These are phyloP conservation scores for Phytopythium kandeliae DNA, from an alignment of 352 stramenopile genomes.

Conservation along the genomic window DNA sequence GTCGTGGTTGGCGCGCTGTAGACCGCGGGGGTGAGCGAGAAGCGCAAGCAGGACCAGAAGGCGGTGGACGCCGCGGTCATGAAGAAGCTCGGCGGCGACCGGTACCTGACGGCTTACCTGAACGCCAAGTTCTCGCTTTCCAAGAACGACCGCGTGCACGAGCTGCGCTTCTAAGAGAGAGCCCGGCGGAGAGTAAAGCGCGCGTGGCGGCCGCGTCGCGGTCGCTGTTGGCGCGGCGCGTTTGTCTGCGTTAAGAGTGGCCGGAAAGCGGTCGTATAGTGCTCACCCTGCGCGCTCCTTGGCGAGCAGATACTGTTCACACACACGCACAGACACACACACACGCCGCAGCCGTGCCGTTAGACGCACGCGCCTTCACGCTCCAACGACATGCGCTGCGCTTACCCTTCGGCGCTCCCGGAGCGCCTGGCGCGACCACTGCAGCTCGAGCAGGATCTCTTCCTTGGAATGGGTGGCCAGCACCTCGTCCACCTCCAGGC, in stretches of 20 bases:
- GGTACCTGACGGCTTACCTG: conserved; percentile 94
- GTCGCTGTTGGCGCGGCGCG: not conserved
- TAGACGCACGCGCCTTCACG: not conserved
- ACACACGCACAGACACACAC: too few species aligned
- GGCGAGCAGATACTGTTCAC: conserved; percentile 28
- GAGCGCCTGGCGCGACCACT: conserved; percentile 42
- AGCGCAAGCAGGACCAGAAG: conserved; percentile 96
- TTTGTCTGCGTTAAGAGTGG: not conserved
- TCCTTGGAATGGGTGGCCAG: conserved; percentile 37
- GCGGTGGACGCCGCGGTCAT: conserved; percentile 87
- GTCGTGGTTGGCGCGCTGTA: conserved; percentile 10
- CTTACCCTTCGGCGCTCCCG: conserved; percentile 38
- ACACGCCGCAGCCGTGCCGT: not conserved
- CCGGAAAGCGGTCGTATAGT: too few species aligned
- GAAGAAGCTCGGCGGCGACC: conserved; percentile 50
- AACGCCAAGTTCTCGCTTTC: conserved; percentile 92
- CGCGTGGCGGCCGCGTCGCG: not conserved
- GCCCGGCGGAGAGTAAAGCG: not conserved
- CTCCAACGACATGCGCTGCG: too few species aligned
- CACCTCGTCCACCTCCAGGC: conserved; percentile 26
- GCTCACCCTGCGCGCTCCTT: conserved; percentile 13
- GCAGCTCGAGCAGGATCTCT: conserved; percentile 49
- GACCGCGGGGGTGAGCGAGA: conserved; percentile 81
- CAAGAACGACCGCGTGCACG: conserved; percentile 93
- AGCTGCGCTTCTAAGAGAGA: conserved; percentile 95